These are phyloP conservation scores for Geotrichum klebahnii DNA, from an alignment of 1,139 yeast species.

Conservation along the genomic window DNA sequence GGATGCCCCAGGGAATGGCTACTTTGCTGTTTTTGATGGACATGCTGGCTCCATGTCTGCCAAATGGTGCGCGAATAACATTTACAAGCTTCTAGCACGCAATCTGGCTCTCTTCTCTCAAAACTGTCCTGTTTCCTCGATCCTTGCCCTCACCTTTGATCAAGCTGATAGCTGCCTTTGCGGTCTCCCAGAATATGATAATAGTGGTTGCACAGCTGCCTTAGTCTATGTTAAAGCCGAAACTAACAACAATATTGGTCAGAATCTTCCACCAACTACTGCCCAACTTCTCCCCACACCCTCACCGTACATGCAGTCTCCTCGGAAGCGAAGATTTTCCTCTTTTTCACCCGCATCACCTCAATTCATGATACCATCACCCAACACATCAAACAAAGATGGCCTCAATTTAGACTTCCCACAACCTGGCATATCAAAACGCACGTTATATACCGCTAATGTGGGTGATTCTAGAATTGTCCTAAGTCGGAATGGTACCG, in stretches of 20 bases:
- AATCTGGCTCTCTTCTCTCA: conserved; percentile 16
- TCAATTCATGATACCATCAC: no score
- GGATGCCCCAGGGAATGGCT: conserved; percentile 82
- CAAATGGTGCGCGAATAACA: conserved; percentile 79
- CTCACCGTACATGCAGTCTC: not conserved
- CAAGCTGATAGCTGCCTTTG: conserved; percentile 24
- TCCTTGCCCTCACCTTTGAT: conserved; percentile 28
- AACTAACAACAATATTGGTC: no score
- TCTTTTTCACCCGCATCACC: conserved; percentile 8
- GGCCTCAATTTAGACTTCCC: no score
- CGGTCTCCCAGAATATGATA: conserved; percentile 13
- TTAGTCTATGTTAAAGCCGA: conserved; percentile 26
- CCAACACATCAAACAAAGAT: no score
- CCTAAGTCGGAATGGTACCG: conserved; percentile 56
- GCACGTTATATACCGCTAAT: conserved; percentile 65
- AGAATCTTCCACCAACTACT: no score
- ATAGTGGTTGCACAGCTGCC: conserved; percentile 29
- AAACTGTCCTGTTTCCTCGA: conserved; percentile 20
- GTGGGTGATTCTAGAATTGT: conserved; percentile 84
- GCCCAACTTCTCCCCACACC: not conserved
- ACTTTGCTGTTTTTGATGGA: conserved; percentile 85
- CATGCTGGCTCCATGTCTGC: conserved; percentile 86
- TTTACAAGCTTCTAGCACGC: conserved; percentile 46
- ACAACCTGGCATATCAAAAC: conserved; percentile 18
- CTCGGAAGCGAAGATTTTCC: not conserved